phyloP scores from a whole-genome alignment of 495 filamentous ascomycete genomes.

The Podospora sp. region DNA sequence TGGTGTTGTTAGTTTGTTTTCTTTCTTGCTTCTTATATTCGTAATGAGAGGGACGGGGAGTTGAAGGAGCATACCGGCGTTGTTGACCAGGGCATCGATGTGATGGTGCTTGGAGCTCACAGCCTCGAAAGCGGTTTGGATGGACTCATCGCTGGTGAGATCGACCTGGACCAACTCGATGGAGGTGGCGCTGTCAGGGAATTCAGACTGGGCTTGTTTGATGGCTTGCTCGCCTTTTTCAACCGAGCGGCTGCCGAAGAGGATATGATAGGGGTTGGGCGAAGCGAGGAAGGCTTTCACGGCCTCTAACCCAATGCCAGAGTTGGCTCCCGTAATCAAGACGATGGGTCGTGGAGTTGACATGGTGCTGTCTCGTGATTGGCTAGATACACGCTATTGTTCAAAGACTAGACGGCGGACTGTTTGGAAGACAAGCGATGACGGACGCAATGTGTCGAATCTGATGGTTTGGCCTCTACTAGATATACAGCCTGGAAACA shows the following conservation, averaged over 20 bases:
- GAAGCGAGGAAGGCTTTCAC: constrained; percentile 49
- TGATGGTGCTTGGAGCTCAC: constrained; percentile 39
- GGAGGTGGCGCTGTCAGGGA: constrained; percentile 40
- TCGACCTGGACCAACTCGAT: constrained; percentile 49
- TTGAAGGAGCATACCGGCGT: constrained; percentile 44
- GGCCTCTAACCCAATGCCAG: constrained; percentile 54
- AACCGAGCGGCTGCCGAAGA: constrained; percentile 49
- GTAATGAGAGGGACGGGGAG: not conserved
- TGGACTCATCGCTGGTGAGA: constrained; percentile 52
- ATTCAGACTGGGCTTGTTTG: constrained; percentile 35
- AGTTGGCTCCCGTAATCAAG: constrained; percentile 40
- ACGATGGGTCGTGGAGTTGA: constrained; percentile 9
- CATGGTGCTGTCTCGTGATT: not conserved
- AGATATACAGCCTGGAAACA: not conserved
- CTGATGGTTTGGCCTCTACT: too few relatives aligned
- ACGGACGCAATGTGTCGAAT: not conserved
- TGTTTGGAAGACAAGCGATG: not conserved
- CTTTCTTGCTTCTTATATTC: too few relatives aligned
- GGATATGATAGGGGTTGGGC: constrained; percentile 47
- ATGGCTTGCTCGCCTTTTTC: constrained; percentile 52
- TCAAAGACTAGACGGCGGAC: too few relatives aligned
- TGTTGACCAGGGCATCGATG: constrained; percentile 55
- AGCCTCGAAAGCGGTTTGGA: constrained; percentile 41
- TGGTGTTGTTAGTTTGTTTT: not conserved
- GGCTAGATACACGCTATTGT: too few relatives aligned